A percentile compares a stretch with the other conserved stretches of the same genome.
phyloP scores from a whole-genome alignment of 768 basidiomycete genomes.

The Trametes punicea region DNA sequence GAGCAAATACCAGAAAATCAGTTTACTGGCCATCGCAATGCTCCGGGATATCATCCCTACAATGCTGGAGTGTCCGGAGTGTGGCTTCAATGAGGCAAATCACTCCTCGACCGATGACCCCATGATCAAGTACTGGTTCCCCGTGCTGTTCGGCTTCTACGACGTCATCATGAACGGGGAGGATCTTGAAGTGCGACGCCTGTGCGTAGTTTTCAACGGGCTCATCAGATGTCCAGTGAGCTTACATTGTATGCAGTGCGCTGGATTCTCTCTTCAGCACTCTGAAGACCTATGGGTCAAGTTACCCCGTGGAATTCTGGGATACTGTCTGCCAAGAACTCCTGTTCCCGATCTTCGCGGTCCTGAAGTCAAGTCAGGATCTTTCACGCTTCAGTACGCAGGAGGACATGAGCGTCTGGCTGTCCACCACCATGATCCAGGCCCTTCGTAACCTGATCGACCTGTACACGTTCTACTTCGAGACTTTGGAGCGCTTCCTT shows the following conservation, averaged over 20 bases:
- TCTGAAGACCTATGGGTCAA: slow-evolving; percentile 81
- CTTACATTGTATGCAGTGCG: slow-evolving; percentile 52
- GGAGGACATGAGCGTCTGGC: slow-evolving; percentile 99
- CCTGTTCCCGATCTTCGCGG: slow-evolving; percentile 97
- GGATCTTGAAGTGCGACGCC: slow-evolving; percentile 91
- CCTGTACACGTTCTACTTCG: slow-evolving; percentile 94
- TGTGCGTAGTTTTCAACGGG: slow-evolving; percentile 55
- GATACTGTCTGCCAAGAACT: slow-evolving; percentile 95
- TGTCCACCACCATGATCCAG: slow-evolving; percentile 98
- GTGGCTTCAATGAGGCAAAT: slow-evolving; percentile 38
- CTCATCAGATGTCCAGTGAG: not conserved
- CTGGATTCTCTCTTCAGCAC: slow-evolving; percentile 96
- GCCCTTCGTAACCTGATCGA: slow-evolving; percentile 94
- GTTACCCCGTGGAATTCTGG: slow-evolving; percentile 93
- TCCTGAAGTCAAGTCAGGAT: slow-evolving; percentile 90
- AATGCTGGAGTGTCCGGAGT: slow-evolving; percentile 84
- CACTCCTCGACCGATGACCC: slow-evolving; percentile 60
- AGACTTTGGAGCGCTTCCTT: slow-evolving; percentile 82
- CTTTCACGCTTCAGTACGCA: slow-evolving; percentile 91
- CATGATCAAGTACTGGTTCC: slow-evolving; percentile 98
- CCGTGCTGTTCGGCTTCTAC: slow-evolving; percentile 95
- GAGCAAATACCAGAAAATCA: slow-evolving; percentile 98
- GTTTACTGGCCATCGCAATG: slow-evolving; percentile 94
- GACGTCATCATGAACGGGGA: slow-evolving; percentile 99
- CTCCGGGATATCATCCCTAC: slow-evolving; percentile 88